Percentiles rank a stretch among this genome's conserved stretches.
Conservation (phyloP, 129 eudicot genomes). For the Flaveria linearis region DNA sequence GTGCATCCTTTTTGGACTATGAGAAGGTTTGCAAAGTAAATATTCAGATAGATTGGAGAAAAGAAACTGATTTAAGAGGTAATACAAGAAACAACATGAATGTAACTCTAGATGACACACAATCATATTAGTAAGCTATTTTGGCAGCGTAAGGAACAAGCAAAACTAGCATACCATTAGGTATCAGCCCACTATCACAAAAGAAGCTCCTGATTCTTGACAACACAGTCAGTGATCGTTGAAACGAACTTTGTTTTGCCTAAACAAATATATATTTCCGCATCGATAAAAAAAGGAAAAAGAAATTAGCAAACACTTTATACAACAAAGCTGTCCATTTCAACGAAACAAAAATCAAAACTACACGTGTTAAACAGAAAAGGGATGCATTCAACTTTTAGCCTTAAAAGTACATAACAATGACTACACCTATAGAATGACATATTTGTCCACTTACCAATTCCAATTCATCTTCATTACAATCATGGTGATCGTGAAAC, state of each 20-base stretch:
- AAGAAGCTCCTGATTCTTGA: conserved; percentile 62
- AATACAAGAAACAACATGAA: conserved; percentile 3
- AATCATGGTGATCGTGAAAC: not conserved
- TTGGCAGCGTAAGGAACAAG: conserved; percentile 13
- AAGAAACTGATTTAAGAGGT: not conserved
- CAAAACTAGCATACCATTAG: conserved; percentile 43
- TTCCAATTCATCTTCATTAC: not conserved
- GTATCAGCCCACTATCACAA: conserved; percentile 41
- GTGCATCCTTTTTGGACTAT: not conserved
- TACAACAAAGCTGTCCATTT: not conserved
- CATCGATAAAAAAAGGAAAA: conserved; percentile 16
- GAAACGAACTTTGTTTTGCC: conserved; percentile 79
- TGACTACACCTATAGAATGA: not conserved
- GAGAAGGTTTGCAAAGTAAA: not conserved
- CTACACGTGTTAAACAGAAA: not conserved
- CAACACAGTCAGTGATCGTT: conserved; percentile 79
- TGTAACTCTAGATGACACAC: not conserved
- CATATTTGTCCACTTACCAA: not conserved
- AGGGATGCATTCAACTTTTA: not conserved
- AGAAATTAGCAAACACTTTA: not conserved
- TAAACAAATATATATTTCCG: conserved; percentile 40
- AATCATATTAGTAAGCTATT: not conserved
- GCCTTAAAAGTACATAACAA: conserved; percentile 15
- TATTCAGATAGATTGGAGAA: not conserved
- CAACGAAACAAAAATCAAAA: conserved; percentile 1